Evolutionary conservation across 257 asterid genomes (phyloP).

Genomic region (Solanum okadae): DNA sequence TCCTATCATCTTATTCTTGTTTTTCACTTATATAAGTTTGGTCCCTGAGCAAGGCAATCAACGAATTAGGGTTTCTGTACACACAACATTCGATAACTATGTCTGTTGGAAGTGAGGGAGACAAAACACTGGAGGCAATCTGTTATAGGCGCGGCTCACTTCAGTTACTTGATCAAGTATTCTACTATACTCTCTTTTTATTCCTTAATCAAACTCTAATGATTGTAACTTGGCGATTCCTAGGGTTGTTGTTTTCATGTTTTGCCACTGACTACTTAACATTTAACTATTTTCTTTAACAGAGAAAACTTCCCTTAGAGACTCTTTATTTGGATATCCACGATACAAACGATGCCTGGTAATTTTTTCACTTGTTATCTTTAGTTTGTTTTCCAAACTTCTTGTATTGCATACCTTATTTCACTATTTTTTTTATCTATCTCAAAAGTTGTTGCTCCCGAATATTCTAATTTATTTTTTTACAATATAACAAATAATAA

Average conservation of each 20-base stretch:
- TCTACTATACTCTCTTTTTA: background rate
- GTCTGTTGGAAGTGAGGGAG: background rate
- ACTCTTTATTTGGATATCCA: conserved; percentile 56
- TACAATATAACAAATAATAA: background rate
- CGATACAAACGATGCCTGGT: conserved; percentile 80
- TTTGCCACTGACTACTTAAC: background rate
- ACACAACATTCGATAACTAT: background rate
- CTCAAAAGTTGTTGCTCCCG: background rate
- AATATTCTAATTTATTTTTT: background rate
- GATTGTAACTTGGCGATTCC: background rate
- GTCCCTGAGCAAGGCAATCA: background rate
- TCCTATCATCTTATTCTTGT: background rate
- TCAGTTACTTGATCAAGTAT: conserved; percentile 82
- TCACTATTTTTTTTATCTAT: background rate
- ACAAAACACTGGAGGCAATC: conserved; percentile 44
- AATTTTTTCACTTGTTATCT: background rate
- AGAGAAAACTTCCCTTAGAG: conserved; percentile 92
- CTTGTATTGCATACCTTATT: background rate
- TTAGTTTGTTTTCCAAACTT: background rate
- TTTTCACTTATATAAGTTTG: too few species aligned
- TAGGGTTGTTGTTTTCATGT: background rate
- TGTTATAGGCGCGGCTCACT: conserved; percentile 75
- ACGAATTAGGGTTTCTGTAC: background rate
- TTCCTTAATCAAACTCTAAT: background rate
- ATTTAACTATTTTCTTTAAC: conserved; percentile 17